A percentile compares a stretch with the other conserved stretches of the same genome.
Evolutionary conservation across 768 basidiomycete genomes (phyloP).

Genomic region (Mycena epipterygia): DNA sequence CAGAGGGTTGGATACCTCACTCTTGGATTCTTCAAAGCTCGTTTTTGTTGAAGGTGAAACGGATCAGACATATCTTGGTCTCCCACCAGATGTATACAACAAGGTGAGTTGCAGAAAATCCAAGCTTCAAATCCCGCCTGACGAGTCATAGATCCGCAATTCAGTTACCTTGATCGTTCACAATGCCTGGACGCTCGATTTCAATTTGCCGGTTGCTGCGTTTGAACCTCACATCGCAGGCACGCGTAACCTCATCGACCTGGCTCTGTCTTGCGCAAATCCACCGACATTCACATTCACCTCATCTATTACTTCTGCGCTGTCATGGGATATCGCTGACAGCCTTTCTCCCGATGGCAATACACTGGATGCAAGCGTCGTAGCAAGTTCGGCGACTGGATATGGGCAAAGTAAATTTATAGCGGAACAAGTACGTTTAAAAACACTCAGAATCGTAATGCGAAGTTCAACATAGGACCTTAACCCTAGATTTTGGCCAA

Average conservation of each 20-base stretch:
- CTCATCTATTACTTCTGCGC: conserved; percentile 31
- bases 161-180: conserved; percentile 50
- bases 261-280: conserved; percentile 42
- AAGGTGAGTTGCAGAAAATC: neutral
- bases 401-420: conserved; percentile 40
- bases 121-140: neutral
- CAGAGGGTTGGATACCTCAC: conserved; percentile 34
- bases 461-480: no score
- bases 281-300: conserved; percentile 30
- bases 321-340: conserved; percentile 21
- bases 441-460: no score
- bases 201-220: conserved; percentile 57
- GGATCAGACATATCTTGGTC: neutral
- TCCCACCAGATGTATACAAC: neutral
- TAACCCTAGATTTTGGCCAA: conserved; percentile 37
- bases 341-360: conserved; percentile 32
- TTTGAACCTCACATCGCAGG: conserved; percentile 59
- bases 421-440: conserved; percentile 29
- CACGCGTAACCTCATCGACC: conserved; percentile 55
- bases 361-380: conserved; percentile 8
- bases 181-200: conserved; percentile 64
- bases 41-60: neutral
- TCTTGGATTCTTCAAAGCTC: neutral
- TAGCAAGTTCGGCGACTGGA: conserved; percentile 21
- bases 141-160: conserved; percentile 35